Evolutionary conservation across 352 stramenopile species (phyloP), one percentile per base, ranked within the genome.

Genomic region (Plasmopara halstedii): DNA sequence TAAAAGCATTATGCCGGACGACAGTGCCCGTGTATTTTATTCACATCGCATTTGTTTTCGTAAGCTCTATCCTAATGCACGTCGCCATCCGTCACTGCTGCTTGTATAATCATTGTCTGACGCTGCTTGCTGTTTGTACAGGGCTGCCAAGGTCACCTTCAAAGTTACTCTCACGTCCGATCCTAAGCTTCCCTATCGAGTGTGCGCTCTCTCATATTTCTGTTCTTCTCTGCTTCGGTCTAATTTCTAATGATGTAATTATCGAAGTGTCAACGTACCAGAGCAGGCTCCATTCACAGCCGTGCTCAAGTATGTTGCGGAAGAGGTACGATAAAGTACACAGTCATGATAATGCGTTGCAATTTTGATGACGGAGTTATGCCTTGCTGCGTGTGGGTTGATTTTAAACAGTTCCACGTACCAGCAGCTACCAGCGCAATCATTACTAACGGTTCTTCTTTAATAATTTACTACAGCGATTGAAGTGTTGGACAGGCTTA

Each of bases 121-220:
- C 19, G 19, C 14, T 42, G 18, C 20, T 27, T 35, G 2, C 46
- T 51, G 13, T 23, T 2, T 25, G 22, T 44, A 13, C 49, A 82
- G 70, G 70, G 71, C 67, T 17, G 67, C 64, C 23, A 93, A 90
- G 63, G 78, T 93, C 25, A 85, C 77, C 27, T 93, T 93, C 57
- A 90, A 90, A 56, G 76, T 93, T 36, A 93, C 76, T 31, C 69
- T 93, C 21, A 85, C 82, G 31, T 93, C 82, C n/a, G 82, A 93
- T 63, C 79, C 78, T 13, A 89, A 88, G 65, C 71, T 90, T 18
- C 82, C 82, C 14, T 93, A 85, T 50, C 73, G 77, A 25, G 68
- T 93, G 73, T 84, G 45, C 26, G 63, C 72, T 27, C 21, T 19
- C 15, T 40, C 14, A 38, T 10, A n/a, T 33, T 36, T 33, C 5